Evolutionary conservation across 192 early-diverging fungal genomes (phyloP), one percentile per base, ranked within the genome.

Genomic region (Rhizophagus prolifer): DNA sequence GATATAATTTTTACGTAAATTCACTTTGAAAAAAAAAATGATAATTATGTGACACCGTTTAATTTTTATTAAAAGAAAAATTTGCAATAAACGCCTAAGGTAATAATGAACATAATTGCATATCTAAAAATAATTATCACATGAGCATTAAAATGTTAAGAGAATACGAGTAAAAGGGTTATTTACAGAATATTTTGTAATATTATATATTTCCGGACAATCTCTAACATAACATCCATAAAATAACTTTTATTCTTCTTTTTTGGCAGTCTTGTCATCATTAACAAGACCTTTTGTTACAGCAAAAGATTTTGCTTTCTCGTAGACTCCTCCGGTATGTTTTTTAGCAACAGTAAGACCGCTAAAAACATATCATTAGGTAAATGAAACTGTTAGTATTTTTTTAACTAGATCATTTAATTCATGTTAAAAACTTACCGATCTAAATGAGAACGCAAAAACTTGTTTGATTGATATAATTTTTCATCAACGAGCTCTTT

Each of bases 401-500:
- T 38, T 38, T n/a, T n/a, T n/a, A 31, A 31, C 31, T 2, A 31
- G 8, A 38, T 38, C 4, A 66, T 23, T 14, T 23, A n/a, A 10
- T 31, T 31, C 1, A 38, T 31, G 8, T 26, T 62, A 13, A 44
- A 44, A 25, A 28, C 67, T 46, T 23, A 69, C 67, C n/a, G 38
- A 5, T 69, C 23, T 9, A n/a, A 28, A 25, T 69, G 2, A n/a
- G 21, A 9, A 46, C n/a, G 21, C 23, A 21, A n/a, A 26, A 69
- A n/a, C 9, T 46, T 46, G 8, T 13, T 26, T 0, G 4, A 2
- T 12, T 44, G 21, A 69, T 69, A 9, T 23, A 69, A 69, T 46
- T 69, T 69, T 69, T 69, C 23, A 25, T 69, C 67, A 47, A 69
- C 36, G 6, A 69, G 13, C 13, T 6, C 10, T 31, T 69, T 47